Evolutionary conservation across 2,329 filamentous ascomycete genomes (phyloP).

Genomic region (Didymella segeticola): DNA sequence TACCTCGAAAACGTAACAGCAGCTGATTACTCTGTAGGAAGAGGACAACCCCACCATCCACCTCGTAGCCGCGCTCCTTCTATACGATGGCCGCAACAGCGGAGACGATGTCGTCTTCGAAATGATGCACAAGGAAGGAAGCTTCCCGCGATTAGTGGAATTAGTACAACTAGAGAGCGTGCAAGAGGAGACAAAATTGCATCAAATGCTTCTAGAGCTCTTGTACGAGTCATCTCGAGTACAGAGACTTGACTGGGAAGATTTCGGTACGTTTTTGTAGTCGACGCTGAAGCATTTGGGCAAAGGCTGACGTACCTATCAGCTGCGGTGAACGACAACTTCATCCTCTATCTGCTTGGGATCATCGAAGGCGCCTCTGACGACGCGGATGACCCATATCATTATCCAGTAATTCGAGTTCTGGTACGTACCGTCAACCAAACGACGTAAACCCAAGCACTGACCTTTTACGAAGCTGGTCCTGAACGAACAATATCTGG

Average conservation of each 20-base stretch:
- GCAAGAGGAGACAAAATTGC: constrained; percentile 72
- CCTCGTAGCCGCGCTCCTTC: constrained; percentile 80
- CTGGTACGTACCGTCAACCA: constrained; percentile 66
- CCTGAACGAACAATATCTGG: constrained; percentile 98
- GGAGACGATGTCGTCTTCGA: constrained; percentile 79
- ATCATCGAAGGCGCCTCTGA: constrained; percentile 88
- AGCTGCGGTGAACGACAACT: constrained; percentile 73
- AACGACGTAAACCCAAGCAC: neutral
- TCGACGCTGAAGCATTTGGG: neutral
- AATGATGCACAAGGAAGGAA: constrained; percentile 85
- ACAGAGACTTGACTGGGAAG: constrained; percentile 77
- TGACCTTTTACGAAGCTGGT: constrained; percentile 69
- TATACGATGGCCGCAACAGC: constrained; percentile 83
- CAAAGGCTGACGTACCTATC: constrained; percentile 18
- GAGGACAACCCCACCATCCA: constrained; percentile 83
- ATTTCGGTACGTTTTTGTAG: constrained; percentile 67
- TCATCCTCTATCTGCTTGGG: constrained; percentile 82
- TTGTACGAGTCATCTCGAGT: constrained; percentile 97
- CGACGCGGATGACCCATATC: constrained; percentile 90
- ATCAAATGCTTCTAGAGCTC: constrained; percentile 82
- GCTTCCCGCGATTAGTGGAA: constrained; percentile 83
- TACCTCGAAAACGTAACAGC: neutral
- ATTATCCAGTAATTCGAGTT: constrained; percentile 93
- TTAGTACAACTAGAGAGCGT: constrained; percentile 71
- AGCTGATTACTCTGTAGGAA: constrained; percentile 65